Conservation (phyloP, 2,329 filamentous ascomycete genomes). For the Aspergillus costaricaensis region DNA sequence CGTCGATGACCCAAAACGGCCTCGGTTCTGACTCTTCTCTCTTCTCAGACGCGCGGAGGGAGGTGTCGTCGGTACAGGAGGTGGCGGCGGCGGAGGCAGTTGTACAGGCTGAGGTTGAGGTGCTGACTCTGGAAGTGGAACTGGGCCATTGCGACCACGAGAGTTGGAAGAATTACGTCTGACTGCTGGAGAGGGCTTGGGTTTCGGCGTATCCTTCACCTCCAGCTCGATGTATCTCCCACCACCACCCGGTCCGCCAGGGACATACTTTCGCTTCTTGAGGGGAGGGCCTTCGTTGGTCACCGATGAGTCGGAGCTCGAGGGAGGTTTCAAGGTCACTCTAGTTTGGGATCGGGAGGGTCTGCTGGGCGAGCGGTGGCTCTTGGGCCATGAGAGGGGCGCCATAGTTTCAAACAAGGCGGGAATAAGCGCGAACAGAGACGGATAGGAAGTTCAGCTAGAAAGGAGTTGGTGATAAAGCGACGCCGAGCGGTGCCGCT, state of each 20-base stretch:
- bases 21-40: slow-evolving; percentile 51
- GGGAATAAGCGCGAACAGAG: background rate
- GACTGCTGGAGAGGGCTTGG: slow-evolving; percentile 19
- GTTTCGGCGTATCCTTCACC: slow-evolving; percentile 55
- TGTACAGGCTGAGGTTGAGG: slow-evolving; percentile 17
- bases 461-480: slow-evolving; percentile 3
- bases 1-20: slow-evolving; percentile 77
- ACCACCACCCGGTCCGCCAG: slow-evolving; percentile 82
- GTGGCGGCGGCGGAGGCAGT: slow-evolving; percentile 31
- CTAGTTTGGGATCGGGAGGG: slow-evolving; percentile 34
- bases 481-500: slow-evolving; percentile 14
- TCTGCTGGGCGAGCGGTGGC: slow-evolving; percentile 28
- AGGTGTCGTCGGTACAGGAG: slow-evolving; percentile 38
- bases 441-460: background rate
- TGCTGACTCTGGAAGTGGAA: slow-evolving; percentile 29
- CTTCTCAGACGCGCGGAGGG: slow-evolving; percentile 44
- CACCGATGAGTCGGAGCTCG: slow-evolving; percentile 28
- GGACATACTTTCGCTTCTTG: slow-evolving; percentile 76
- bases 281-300: slow-evolving; percentile 60
- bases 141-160: slow-evolving; percentile 53
- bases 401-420: slow-evolving; percentile 28
- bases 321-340: slow-evolving; percentile 34
- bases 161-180: slow-evolving; percentile 49
- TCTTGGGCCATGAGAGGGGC: slow-evolving; percentile 31
- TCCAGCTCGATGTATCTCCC: slow-evolving; percentile 79